A percentile compares a stretch with the other conserved stretches of the same genome.
These are phyloP conservation scores for Lavandula angustifolia DNA, from an alignment of 257 asterid species.

Conservation along the genomic window DNA sequence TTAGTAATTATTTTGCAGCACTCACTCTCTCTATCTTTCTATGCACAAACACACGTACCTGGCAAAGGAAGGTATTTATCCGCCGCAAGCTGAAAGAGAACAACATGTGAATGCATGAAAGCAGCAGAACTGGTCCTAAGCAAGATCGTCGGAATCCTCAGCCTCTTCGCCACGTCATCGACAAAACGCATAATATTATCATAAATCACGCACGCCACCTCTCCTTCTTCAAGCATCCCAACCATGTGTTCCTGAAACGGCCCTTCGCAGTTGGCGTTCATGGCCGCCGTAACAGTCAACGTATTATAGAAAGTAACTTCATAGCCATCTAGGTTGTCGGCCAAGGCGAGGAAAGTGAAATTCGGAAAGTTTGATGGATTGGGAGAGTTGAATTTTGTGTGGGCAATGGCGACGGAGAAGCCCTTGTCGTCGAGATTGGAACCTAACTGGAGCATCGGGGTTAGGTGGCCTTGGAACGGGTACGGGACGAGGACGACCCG, in stretches of 20 bases:
- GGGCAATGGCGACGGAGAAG: constrained; percentile 51
- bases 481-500: constrained; percentile 38
- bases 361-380: constrained; percentile 43
- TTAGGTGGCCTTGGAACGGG: constrained; percentile 58
- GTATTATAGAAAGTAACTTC: constrained; percentile 26
- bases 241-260: constrained; percentile 38
- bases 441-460: constrained; percentile 60
- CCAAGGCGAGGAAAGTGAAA: constrained; percentile 34
- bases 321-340: constrained; percentile 18
- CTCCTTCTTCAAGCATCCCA: constrained; percentile 6
- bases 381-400: constrained; percentile 51
- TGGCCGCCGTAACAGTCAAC: neutral
- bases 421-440: constrained; percentile 45
- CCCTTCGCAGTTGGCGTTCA: constrained; percentile 42
- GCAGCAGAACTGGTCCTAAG: constrained; percentile 42
- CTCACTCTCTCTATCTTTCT: no score
- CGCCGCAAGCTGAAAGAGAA: constrained; percentile 29
- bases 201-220: constrained; percentile 42
- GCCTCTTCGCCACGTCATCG: constrained; percentile 33
- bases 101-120: constrained; percentile 32
- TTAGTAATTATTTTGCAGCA: no score
- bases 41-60: constrained; percentile 36
- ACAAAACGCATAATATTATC: constrained; percentile 49
- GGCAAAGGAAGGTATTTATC: constrained; percentile 40
- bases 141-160: constrained; percentile 49